Evolutionary conservation across 495 filamentous ascomycete species (phyloP).

Genomic region (Aspergillus asperescens): DNA sequence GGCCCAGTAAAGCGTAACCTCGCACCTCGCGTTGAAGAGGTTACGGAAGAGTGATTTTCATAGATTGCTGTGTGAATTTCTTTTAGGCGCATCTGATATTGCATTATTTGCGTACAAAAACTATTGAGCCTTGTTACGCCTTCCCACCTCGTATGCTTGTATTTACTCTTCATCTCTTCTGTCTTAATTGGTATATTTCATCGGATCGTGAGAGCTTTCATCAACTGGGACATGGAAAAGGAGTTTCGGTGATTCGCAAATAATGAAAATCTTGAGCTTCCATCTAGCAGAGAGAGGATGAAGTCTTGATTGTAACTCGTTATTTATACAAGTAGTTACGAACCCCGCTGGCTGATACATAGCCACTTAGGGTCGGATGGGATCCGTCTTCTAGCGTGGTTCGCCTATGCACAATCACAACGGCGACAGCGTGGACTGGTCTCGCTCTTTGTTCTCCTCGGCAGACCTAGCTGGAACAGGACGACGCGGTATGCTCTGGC

Average conservation of each 20-base stretch:
- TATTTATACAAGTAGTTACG: no score
- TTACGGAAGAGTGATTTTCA: slow-evolving; percentile 49
- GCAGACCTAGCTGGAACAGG: not conserved
- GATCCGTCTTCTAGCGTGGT: not conserved
- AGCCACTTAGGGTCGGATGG: no score
- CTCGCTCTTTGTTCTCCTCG: not conserved
- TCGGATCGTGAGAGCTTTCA: not conserved
- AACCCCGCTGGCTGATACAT: no score
- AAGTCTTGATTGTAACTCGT: no score
- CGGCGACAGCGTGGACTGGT: not conserved
- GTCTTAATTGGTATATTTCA: not conserved
- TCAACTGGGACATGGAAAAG: slow-evolving; percentile 2
- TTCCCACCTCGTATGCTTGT: not conserved
- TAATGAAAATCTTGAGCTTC: no score
- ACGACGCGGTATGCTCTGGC: not conserved
- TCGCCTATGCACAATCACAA: not conserved
- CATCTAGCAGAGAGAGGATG: no score
- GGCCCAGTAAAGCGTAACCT: slow-evolving; percentile 47
- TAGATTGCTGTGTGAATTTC: not conserved
- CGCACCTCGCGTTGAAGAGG: slow-evolving; percentile 61
- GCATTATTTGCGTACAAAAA: slow-evolving; percentile 1
- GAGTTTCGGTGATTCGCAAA: not conserved
- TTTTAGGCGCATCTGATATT: not conserved
- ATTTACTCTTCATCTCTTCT: not conserved
- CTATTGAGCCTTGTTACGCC: not conserved